Percentiles rank a stretch among this genome's conserved stretches.
Conservation (phyloP, 208 protist genomes). For the Acanthamoeba sp. region DNA sequence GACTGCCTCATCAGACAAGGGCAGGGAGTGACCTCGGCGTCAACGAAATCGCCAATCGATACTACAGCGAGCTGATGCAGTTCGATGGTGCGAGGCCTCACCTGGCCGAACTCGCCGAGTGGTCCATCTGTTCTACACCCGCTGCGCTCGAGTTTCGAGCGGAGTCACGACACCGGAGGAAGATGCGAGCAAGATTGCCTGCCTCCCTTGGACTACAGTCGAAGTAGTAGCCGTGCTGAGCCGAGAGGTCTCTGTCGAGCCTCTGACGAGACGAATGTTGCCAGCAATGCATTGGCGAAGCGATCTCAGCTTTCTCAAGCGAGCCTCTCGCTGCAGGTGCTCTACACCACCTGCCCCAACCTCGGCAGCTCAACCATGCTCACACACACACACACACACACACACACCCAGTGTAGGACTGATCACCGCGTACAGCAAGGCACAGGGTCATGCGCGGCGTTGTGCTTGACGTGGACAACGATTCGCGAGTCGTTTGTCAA, state of each 20-base stretch:
- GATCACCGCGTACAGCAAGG: not conserved
- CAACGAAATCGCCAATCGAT: not conserved
- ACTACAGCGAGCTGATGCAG: conserved; percentile 24
- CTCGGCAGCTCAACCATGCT: not conserved
- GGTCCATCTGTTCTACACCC: conserved; percentile 1
- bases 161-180: not conserved
- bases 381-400: too few species aligned
- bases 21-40: not conserved
- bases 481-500: not conserved
- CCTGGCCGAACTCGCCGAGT: not conserved
- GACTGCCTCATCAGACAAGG: conserved; percentile 2
- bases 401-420: too few species aligned
- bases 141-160: not conserved
- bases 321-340: not conserved
- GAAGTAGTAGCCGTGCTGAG: too few species aligned
- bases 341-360: not conserved
- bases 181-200: too few species aligned
- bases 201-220: not conserved
- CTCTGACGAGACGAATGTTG: too few species aligned
- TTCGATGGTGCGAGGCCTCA: not conserved
- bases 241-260: too few species aligned
- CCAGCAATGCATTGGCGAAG: not conserved
- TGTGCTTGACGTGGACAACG: not conserved
- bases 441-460: not conserved
- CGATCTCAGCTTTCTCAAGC: not conserved